Evolutionary conservation across 768 basidiomycete genomes (phyloP).

Genomic region (Steccherinum ochraceum): DNA sequence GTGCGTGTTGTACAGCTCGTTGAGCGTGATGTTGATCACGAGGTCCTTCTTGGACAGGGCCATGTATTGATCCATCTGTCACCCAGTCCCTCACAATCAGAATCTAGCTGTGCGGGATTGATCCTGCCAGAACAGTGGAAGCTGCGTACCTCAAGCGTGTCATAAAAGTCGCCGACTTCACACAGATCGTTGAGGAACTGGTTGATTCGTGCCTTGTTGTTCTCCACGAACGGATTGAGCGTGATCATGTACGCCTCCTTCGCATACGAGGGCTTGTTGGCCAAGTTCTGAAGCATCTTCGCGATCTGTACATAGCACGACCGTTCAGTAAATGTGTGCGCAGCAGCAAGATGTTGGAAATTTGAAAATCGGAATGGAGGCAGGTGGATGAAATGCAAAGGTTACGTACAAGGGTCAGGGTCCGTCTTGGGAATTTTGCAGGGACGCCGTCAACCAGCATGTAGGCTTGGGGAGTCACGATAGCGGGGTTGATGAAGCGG

Average conservation of each 20-base stretch:
- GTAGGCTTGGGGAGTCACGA: conserved; percentile 98
- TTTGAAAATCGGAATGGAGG: not conserved
- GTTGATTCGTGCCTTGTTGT: conserved; percentile 97
- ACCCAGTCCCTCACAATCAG: not conserved
- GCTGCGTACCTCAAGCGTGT: conserved; percentile 81
- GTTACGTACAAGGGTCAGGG: conserved; percentile 73
- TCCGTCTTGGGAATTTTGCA: conserved; percentile 95
- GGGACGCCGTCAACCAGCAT: conserved; percentile 99
- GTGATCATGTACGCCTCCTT: conserved; percentile 99
- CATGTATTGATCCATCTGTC: conserved; percentile 99
- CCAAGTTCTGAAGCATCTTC: conserved; percentile 99
- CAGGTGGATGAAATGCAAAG: conserved; percentile 1
- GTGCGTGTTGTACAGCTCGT: conserved; percentile 99
- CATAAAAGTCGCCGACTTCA: conserved; percentile 99
- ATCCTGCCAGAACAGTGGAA: too few relatives aligned
- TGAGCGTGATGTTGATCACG: conserved; percentile 96
- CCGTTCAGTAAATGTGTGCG: not conserved
- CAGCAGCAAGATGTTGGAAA: not conserved
- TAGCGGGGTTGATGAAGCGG: conserved; percentile 98
- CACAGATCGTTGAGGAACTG: conserved; percentile 94
- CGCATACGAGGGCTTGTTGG: conserved; percentile 96
- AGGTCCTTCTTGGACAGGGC: conserved; percentile 98
- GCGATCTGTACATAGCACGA: conserved; percentile 61
- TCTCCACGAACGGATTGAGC: conserved; percentile 97
- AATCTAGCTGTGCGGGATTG: not conserved